phyloP scores from a whole-genome alignment of 148 eudicot species.

The Amaranthus palmeri region DNA sequence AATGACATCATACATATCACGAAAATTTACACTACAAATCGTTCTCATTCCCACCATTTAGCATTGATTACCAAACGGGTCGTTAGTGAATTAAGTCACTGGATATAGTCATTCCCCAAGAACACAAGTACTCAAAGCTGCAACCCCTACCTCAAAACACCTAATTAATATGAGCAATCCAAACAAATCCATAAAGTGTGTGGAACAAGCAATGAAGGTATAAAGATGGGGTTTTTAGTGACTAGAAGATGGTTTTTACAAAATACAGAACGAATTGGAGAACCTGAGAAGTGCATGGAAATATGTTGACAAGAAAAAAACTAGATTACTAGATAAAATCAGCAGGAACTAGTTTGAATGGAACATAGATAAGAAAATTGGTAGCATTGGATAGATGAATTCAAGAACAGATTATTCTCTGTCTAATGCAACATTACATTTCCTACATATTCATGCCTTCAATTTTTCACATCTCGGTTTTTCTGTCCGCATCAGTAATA shows the following conservation, averaged over 20 bases:
- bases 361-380: not conserved
- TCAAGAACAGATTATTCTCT: not conserved
- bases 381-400: not conserved
- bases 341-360: not conserved
- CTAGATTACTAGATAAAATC: not conserved
- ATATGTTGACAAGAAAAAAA: not conserved
- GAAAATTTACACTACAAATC: too few species aligned
- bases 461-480: not conserved
- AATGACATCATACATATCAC: too few species aligned
- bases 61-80: not conserved
- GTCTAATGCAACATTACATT: not conserved
- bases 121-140: not conserved
- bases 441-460: not conserved
- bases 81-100: not conserved
- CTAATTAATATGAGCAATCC: not conserved
- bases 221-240: too few species aligned
- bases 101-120: not conserved
- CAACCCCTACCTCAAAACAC: not conserved
- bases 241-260: not conserved
- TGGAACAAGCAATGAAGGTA: too few species aligned
- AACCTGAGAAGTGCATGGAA: too few species aligned
- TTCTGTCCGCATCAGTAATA: not conserved
- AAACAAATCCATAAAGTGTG: not conserved
- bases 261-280: not conserved
- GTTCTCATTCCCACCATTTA: too few species aligned